Base-by-base conservation (phyloP, 1,139 yeast genomes). In the Sugiyamaella neomexicana region DNA sequence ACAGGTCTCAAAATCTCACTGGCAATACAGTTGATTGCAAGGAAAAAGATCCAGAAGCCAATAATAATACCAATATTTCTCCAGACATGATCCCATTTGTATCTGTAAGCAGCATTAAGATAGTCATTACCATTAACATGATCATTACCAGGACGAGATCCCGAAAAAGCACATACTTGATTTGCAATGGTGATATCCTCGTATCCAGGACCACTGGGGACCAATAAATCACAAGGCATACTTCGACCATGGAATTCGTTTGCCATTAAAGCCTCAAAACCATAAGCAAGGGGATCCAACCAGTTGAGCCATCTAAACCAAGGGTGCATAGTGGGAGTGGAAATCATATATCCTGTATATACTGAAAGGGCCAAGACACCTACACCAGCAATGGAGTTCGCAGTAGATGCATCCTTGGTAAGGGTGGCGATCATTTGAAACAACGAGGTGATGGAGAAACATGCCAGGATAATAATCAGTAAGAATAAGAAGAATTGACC, bases 241-340 rank as follows among this genome's bases (percentile, higher is more conserved):
- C 72, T 66, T 56, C 81, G 72, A 25, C 75, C 76, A 58, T 77
- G 79, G 68, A 82, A 81, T 63, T 83, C 86, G 57, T 80, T 80
- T n/a, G 77, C 72, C 75, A 82, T 75, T 58, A 82, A 68, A 9
- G 80, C 67, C 66, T 81, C 87, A 61, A 79, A 82, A 7, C 76
- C 80, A 61, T 80, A 82, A 23, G 77, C 78, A 40, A 82, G 69
- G 1, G 87, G 87, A 64, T 83, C 78, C 43, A 82, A 66, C 66
- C 76, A 82, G 58, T 76, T 78, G 55, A 82, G 75, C 87, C 87
- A 82, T 67, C 80, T 73, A 54, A 80, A 80, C 86, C 86, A 81
- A 36, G 81, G 84, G 65, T 79, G 81, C 84, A 81, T 80, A 56
- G 72, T 70, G 34, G 81, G 80, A 46, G 78, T 70, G 36, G 85